Evolutionary conservation across 352 stramenopile species (phyloP).

Genomic region (Globisporangium takayamanum): DNA sequence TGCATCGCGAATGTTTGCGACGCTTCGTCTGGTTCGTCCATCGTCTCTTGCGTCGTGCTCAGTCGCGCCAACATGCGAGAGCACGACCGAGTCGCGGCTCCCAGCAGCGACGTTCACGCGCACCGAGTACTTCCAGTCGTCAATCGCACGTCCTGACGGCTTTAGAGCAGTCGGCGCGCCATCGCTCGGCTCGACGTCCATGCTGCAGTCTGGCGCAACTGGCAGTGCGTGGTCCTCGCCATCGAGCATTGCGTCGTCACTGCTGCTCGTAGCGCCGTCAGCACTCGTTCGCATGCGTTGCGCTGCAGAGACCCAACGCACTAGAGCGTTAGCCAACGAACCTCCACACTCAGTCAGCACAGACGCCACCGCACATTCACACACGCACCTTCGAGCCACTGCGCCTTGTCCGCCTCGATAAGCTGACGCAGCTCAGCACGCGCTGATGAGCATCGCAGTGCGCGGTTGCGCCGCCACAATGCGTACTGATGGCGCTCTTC

Average conservation of each 20-base stretch:
- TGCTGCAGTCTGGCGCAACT: too few relatives aligned
- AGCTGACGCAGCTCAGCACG: slow-evolving; percentile 26
- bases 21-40: neutral
- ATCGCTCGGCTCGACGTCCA: neutral
- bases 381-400: slow-evolving; percentile 27
- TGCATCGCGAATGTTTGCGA: neutral
- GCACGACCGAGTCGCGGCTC: slow-evolving; percentile 17
- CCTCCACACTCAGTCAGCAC: neutral
- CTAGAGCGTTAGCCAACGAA: too few relatives aligned
- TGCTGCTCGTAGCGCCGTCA: too few relatives aligned
- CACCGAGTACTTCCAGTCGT: slow-evolving; percentile 16
- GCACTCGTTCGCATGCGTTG: too few relatives aligned
- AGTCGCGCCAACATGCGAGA: slow-evolving; percentile 2
- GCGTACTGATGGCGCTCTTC: slow-evolving; percentile 45
- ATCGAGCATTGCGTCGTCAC: too few relatives aligned
- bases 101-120: slow-evolving; percentile 28
- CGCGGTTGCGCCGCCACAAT: slow-evolving; percentile 46
- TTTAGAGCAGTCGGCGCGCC: neutral
- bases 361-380: neutral
- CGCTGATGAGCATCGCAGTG: slow-evolving; percentile 30
- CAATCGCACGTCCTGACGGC: too few relatives aligned
- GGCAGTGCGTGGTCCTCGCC: too few relatives aligned
- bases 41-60: neutral
- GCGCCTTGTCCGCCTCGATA: slow-evolving; percentile 17
- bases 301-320: too few relatives aligned